These are phyloP conservation scores for Rhodocollybia butyracea DNA, from an alignment of 768 basidiomycete genomes.

Conservation along the genomic window DNA sequence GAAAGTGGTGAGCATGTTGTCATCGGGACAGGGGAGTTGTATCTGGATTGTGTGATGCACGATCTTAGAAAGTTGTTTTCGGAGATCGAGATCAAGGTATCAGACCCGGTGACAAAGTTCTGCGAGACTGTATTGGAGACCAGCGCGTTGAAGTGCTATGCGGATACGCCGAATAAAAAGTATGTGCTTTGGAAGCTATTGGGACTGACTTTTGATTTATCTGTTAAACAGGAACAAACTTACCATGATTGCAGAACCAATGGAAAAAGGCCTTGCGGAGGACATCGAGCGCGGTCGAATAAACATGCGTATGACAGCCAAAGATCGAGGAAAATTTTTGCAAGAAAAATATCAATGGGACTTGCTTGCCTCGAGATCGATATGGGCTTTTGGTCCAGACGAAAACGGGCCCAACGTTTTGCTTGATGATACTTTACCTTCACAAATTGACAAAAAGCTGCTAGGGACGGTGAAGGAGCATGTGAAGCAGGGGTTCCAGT, in stretches of 20 bases:
- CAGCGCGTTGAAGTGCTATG: constrained; percentile 96
- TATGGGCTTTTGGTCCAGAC: constrained; percentile 99
- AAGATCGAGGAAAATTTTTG: constrained; percentile 94
- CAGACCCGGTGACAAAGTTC: constrained; percentile 97
- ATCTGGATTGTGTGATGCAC: constrained; percentile 96
- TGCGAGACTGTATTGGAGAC: constrained; percentile 98
- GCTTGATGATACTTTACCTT: constrained; percentile 93
- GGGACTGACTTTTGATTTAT: constrained; percentile 9
- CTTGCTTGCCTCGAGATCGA: constrained; percentile 91
- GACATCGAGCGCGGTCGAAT: constrained; percentile 94
- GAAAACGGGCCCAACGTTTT: constrained; percentile 92
- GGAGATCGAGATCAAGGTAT: constrained; percentile 99
- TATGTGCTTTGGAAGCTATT: constrained; percentile 32
- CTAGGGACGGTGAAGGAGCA: constrained; percentile 88
- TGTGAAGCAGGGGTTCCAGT: constrained; percentile 99
- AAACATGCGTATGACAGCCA: constrained; percentile 91
- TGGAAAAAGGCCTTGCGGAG: constrained; percentile 93
- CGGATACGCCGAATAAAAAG: constrained; percentile 99
- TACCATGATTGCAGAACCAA: constrained; percentile 98
- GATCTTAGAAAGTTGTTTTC: constrained; percentile 89
- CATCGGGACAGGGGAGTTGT: constrained; percentile 95
- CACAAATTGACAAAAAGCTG: constrained; percentile 94
- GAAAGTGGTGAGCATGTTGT: constrained; percentile 98
- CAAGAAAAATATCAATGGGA: constrained; percentile 99
- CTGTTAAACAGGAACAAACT: constrained; percentile 75